Base-by-base conservation (phyloP, 2,329 filamentous ascomycete genomes). In the Amauroascus niger region DNA sequence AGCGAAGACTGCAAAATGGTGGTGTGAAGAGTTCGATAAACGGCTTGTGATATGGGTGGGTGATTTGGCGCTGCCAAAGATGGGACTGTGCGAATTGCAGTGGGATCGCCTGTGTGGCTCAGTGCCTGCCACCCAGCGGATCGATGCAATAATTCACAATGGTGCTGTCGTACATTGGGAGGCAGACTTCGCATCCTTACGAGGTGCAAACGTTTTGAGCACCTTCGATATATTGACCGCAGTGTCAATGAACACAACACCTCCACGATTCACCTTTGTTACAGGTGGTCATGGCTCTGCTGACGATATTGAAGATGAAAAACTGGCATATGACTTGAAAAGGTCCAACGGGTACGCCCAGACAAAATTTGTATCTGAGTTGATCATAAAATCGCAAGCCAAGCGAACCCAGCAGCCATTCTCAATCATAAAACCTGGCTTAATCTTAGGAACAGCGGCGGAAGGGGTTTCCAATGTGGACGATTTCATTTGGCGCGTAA, bases 81-180 rank as follows among this genome's bases (percentile, higher is more conserved):
- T 78, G 2, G 74, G 75, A 0, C 66, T 77, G 16, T 54, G 67
- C 20, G 57, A 56, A 1, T 61, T 69, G 16, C 58, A 65, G 13
- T n/a, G 35, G 46, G 3, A 26, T 24, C 1, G 58, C 78, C 2
- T 61, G 62, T 14, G 22, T 45, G 3, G 44, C 58, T 2, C 35
- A 39, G 35, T 67, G 64, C 1, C 35, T 14, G 3, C 35, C 6
- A 18, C 6, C 14, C 35, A 39, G n/a, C 35, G 18, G 5, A n/a
- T 39, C 3, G 68, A 76, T 57, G 60, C 75, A 3, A 74, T 84
- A 47, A 74, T 85, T 24, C 82, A 80, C 62, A 70, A 67, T 49
- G 77, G 72, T 9, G 74, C 75, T n/a, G 67, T 70, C n/a, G 56
- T 60, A 9, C 35, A 39, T 39, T 39, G 35, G 35, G 35, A 39